Evolutionary conservation across 2,329 filamentous ascomycete genomes (phyloP).

Genomic region (Sporothrix pseudoabietina): DNA sequence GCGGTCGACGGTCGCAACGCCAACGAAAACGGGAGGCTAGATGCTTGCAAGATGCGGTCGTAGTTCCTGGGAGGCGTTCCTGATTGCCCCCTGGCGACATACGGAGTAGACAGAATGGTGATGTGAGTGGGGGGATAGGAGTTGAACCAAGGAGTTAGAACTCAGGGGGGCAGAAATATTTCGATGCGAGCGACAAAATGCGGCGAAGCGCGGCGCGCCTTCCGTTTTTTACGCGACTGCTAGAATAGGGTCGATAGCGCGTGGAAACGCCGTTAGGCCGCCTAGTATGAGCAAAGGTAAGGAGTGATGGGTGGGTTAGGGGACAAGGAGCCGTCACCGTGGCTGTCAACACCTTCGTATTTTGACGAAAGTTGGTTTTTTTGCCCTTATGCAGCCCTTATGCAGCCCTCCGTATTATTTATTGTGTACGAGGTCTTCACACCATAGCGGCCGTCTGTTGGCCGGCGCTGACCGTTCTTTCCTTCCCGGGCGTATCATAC

Average conservation of each 20-base stretch:
- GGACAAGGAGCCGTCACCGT: not conserved
- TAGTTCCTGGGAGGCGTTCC: not conserved
- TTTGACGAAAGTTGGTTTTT: not conserved
- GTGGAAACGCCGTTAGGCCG: not conserved
- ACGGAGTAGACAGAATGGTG: not conserved
- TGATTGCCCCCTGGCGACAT: not conserved
- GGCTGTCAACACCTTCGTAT: not conserved
- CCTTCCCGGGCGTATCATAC: not conserved
- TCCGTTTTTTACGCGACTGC: constrained; percentile 8
- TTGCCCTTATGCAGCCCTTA: not conserved
- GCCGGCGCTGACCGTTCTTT: not conserved
- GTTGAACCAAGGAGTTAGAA: not conserved
- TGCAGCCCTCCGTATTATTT: constrained; percentile 6
- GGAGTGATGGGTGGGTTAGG: not conserved
- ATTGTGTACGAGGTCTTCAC: not conserved
- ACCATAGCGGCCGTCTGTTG: not conserved
- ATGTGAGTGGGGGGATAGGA: not conserved
- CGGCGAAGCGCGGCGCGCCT: constrained; percentile 11
- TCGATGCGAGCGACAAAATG: not conserved
- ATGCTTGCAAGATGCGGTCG: not conserved
- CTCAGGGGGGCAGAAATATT: constrained; percentile 13
- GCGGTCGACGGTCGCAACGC: not conserved
- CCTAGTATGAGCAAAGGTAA: not conserved
- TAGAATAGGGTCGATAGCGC: not conserved
- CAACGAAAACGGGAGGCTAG: constrained; percentile 16